phyloP scores from a whole-genome alignment of 2,329 filamentous ascomycete species.

The Aspergillus eucalypticola region DNA sequence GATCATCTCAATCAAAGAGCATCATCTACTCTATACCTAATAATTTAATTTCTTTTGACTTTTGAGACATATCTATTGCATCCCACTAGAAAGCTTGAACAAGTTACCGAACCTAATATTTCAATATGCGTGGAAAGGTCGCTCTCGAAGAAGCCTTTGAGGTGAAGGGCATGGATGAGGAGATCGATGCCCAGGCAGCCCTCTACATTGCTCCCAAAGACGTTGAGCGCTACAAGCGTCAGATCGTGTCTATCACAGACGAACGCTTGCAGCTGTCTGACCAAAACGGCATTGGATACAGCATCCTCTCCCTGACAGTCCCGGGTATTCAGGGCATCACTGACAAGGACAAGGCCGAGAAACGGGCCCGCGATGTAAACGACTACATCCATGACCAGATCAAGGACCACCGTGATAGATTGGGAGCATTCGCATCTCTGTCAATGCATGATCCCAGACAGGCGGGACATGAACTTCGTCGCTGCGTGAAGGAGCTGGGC shows the following conservation, averaged over 20 bases:
- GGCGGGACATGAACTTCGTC: conserved; percentile 31
- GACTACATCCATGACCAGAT: conserved; percentile 43
- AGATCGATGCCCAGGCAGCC: conserved; percentile 56
- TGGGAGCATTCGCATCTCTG: conserved; percentile 23
- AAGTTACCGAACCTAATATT: neutral
- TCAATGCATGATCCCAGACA: conserved; percentile 36
- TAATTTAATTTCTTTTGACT: neutral
- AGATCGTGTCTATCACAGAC: conserved; percentile 50
- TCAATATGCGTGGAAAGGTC: conserved; percentile 57
- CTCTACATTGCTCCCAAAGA: conserved; percentile 54
- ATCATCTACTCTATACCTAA: neutral
- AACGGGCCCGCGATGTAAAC: conserved; percentile 42
- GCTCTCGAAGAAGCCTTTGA: conserved; percentile 61
- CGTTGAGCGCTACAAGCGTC: conserved; percentile 55
- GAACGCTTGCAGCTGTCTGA: conserved; percentile 40
- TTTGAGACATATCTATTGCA: no score
- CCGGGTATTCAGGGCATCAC: conserved; percentile 47
- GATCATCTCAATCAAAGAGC: neutral
- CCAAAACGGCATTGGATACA: conserved; percentile 45
- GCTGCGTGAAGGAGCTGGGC: conserved; percentile 55
- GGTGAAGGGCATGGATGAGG: conserved; percentile 56
- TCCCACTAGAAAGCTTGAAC: no score
- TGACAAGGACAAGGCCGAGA: conserved; percentile 39
- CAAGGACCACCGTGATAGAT: conserved; percentile 24
- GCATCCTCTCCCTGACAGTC: conserved; percentile 45